phyloP scores from a whole-genome alignment of 208 protist species.

The Trypanosoma melophagium region DNA sequence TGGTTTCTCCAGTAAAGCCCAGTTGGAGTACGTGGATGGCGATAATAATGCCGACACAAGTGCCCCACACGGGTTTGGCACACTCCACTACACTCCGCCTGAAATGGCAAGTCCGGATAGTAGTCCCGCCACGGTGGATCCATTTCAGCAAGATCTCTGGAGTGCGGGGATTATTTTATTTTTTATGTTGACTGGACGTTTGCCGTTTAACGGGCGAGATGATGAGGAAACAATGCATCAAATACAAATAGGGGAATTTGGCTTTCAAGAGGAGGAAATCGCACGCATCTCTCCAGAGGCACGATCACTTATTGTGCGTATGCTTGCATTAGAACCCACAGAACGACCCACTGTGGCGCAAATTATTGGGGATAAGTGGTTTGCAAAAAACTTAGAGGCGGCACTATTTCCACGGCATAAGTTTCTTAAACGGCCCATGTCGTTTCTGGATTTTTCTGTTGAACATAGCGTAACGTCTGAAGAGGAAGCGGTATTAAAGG shows the following conservation, averaged over 20 bases:
- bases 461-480: slow-evolving; percentile 51
- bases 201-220: slow-evolving; percentile 95
- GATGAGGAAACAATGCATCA: slow-evolving; percentile 94
- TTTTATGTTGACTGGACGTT: slow-evolving; percentile 93
- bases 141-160: slow-evolving; percentile 92
- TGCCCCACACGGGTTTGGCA: slow-evolving; percentile 43
- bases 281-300: slow-evolving; percentile 63
- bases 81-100: slow-evolving; percentile 85
- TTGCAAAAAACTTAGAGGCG: slow-evolving; percentile 56
- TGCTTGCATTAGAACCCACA: slow-evolving; percentile 82
- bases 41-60: slow-evolving; percentile 42
- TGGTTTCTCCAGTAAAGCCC: slow-evolving; percentile 75
- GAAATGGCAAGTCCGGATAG: slow-evolving; percentile 30
- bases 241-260: slow-evolving; percentile 58
- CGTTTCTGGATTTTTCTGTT: slow-evolving; percentile 68
- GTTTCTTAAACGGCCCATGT: slow-evolving; percentile 1
- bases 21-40: slow-evolving; percentile 43
- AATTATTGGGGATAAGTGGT: slow-evolving; percentile 88
- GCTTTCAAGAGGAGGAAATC: slow-evolving; percentile 70
- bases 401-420: slow-evolving; percentile 66
- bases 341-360: slow-evolving; percentile 83
- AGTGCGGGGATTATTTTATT: slow-evolving; percentile 91
- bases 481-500: slow-evolving; percentile 70
- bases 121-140: slow-evolving; percentile 30
- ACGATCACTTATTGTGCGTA: slow-evolving; percentile 54